phyloP scores from a whole-genome alignment of 768 basidiomycete species.

The Fomitopsis serialis region DNA sequence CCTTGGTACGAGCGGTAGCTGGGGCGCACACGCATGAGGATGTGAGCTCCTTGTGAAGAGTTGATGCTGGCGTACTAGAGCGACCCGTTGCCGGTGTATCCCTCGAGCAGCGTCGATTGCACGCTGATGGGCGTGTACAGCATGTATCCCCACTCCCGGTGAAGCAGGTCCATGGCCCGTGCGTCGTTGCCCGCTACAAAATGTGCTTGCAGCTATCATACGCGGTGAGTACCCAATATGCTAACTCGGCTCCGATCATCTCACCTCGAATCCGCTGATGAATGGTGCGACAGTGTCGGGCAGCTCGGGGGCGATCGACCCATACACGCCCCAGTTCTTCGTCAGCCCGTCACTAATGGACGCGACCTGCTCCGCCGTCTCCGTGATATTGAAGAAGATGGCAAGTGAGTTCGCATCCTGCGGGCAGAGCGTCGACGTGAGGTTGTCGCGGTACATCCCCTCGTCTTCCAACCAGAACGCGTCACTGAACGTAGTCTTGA shows the following conservation, averaged over 20 bases:
- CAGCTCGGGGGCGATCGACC: constrained; percentile 49
- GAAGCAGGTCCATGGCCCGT: constrained; percentile 47
- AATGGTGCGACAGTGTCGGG: constrained; percentile 58
- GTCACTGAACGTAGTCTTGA: constrained; percentile 45
- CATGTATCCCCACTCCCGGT: constrained; percentile 57
- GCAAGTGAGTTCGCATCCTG: constrained; percentile 58
- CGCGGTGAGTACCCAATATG: neutral
- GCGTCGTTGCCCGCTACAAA: constrained; percentile 48
- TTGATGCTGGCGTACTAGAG: constrained; percentile 43
- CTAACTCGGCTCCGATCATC: neutral
- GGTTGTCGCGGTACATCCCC: constrained; percentile 52
- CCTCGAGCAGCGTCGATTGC: constrained; percentile 53
- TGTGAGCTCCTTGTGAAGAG: too few species aligned
- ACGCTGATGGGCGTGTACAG: constrained; percentile 50
- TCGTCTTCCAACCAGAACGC: constrained; percentile 44
- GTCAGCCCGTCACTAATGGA: constrained; percentile 42
- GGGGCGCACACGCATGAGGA: too few species aligned
- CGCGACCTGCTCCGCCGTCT: constrained; percentile 29
- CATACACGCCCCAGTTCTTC: constrained; percentile 48
- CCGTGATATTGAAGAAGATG: constrained; percentile 47
- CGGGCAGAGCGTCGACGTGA: constrained; percentile 44
- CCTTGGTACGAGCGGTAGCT: constrained; percentile 48
- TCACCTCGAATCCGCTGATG: constrained; percentile 53
- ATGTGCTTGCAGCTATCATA: neutral
- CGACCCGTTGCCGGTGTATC: constrained; percentile 53